Evolutionary conservation across 2,329 filamentous ascomycete genomes (phyloP).

Genomic region (Didymella exigua): DNA sequence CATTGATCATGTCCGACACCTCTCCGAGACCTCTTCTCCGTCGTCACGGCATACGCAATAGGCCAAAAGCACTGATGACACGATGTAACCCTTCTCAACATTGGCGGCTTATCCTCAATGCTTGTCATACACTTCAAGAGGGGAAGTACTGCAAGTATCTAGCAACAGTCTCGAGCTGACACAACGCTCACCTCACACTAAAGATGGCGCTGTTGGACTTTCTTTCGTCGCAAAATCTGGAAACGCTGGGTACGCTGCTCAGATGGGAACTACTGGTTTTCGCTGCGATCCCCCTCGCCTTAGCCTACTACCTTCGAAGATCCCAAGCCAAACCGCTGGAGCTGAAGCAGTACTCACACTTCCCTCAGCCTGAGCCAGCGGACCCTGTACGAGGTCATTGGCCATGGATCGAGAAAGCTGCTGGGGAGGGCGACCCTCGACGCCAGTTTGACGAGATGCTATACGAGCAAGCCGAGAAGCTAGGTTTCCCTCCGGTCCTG

Average conservation of each 20-base stretch:
- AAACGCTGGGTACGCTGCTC: background rate
- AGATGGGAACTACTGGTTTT: background rate
- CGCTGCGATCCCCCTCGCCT: background rate
- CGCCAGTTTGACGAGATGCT: conserved; percentile 26
- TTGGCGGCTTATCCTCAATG: background rate
- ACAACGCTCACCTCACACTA: background rate
- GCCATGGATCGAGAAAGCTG: conserved; percentile 26
- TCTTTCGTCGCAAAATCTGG: background rate
- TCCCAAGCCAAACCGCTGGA: conserved; percentile 7
- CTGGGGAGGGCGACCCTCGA: conserved; percentile 20
- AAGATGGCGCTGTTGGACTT: background rate
- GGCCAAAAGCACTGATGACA: background rate
- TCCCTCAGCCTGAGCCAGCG: conserved; percentile 25
- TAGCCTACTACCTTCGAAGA: background rate
- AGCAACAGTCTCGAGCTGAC: background rate
- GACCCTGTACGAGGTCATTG: conserved; percentile 24
- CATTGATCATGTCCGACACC: conserved; percentile 12
- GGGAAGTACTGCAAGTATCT: background rate
- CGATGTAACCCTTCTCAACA: background rate
- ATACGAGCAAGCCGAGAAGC: conserved; percentile 24
- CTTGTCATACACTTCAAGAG: background rate
- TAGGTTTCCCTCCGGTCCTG: conserved; percentile 23
- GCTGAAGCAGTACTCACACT: conserved; percentile 22
- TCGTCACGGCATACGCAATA: conserved; percentile 6
- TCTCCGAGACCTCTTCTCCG: conserved; percentile 4